A percentile compares a stretch with the other conserved stretches of the same genome.
Evolutionary conservation across 169 alveolate genomes (phyloP).

Genomic region (Eimeria nieschulzi): DNA sequence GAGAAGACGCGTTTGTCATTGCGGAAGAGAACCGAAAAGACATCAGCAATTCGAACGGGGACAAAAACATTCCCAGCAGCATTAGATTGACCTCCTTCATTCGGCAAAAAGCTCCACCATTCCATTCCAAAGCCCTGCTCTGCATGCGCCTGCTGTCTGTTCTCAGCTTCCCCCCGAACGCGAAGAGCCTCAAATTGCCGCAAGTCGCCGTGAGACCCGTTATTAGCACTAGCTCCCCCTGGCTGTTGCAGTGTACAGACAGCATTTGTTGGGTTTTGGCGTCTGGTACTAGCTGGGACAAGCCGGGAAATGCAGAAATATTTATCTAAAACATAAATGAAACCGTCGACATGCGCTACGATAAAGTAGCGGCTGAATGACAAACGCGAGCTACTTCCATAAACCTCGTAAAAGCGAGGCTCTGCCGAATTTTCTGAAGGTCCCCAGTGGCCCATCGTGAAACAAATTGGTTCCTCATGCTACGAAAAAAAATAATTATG

Average conservation of each 20-base stretch:
- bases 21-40: slow-evolving; percentile 18
- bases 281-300: slow-evolving; percentile 13
- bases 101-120: background rate
- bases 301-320: slow-evolving; percentile 55
- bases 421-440: slow-evolving; percentile 37
- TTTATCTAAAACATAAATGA: slow-evolving; percentile 48
- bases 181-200: slow-evolving; percentile 12
- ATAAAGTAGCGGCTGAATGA: slow-evolving; percentile 53
- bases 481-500: too few relatives aligned
- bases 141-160: background rate
- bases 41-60: slow-evolving; percentile 54
- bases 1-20: slow-evolving; percentile 38
- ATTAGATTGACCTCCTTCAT: background rate
- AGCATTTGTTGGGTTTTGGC: background rate
- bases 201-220: background rate
- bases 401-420: slow-evolving; percentile 50
- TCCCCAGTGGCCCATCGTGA: slow-evolving; percentile 3
- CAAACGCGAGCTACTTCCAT: slow-evolving; percentile 59
- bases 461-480: too few relatives aligned
- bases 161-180: background rate
- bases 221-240: background rate
- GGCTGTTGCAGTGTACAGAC: background rate
- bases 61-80: background rate
- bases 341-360: slow-evolving; percentile 66
- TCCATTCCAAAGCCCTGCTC: background rate